Percentiles rank a stretch among this genome's conserved stretches.
phyloP scores from a whole-genome alignment of 441 rosid species.

The Isatis lusitanica region DNA sequence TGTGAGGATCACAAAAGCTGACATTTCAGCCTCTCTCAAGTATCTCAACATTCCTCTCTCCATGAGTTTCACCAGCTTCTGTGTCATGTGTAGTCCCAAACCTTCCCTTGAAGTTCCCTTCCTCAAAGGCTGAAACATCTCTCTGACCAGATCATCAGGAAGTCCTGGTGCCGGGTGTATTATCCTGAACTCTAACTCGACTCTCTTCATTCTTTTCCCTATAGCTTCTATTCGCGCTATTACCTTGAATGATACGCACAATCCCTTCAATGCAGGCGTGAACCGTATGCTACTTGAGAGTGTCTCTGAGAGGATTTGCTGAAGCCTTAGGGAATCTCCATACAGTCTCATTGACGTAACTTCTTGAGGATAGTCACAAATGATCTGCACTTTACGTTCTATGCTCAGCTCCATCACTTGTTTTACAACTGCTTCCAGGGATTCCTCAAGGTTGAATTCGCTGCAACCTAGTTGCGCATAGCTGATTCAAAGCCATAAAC shows the following conservation, averaged over 20 bases:
- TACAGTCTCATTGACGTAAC: constrained; percentile 53
- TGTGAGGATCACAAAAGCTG: constrained; percentile 61
- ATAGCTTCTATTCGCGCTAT: constrained; percentile 50
- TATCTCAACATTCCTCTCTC: constrained; percentile 71
- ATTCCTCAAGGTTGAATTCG: constrained; percentile 67
- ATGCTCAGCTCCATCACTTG: constrained; percentile 64
- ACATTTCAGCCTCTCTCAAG: constrained; percentile 64
- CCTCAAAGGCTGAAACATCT: constrained; percentile 61
- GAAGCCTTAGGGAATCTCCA: constrained; percentile 79
- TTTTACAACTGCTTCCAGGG: constrained; percentile 55
- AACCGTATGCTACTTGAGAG: constrained; percentile 55
- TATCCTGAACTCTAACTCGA: constrained; percentile 71
- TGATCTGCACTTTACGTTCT: constrained; percentile 55
- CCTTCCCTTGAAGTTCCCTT: constrained; percentile 74
- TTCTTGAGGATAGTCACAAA: constrained; percentile 52
- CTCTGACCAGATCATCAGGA: constrained; percentile 62
- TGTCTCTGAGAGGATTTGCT: constrained; percentile 76
- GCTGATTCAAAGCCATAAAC: constrained; percentile 38
- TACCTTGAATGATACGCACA: constrained; percentile 53
- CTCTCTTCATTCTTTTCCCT: constrained; percentile 59
- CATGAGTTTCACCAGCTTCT: constrained; percentile 80
- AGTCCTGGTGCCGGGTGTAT: constrained; percentile 79
- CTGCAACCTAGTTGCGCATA: constrained; percentile 50
- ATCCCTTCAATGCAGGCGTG: constrained; percentile 58
- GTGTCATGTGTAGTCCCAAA: constrained; percentile 65